phyloP scores from a whole-genome alignment of 148 eudicot genomes.

The Fagopyrum homotropicum region DNA sequence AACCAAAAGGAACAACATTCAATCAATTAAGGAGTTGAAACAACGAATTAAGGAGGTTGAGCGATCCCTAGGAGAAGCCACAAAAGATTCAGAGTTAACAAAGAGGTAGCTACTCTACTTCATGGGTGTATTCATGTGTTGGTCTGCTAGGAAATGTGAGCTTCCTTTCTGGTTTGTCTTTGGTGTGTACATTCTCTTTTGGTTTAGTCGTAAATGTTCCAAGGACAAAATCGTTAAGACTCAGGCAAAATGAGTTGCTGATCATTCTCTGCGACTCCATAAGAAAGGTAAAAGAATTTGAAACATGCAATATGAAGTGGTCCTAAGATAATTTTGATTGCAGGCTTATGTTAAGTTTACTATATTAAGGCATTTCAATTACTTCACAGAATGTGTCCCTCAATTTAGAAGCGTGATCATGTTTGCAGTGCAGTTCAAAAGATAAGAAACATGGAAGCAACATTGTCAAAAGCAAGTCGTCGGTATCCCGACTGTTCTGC shows the following conservation, averaged over 20 bases:
- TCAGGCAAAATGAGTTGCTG: background rate
- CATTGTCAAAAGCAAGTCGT: conserved; percentile 67
- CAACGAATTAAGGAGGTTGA: conserved; percentile 71
- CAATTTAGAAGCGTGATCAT: background rate
- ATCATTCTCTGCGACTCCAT: background rate
- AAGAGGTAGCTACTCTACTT: conserved; percentile 39
- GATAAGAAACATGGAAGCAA: conserved; percentile 58
- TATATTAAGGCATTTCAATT: background rate
- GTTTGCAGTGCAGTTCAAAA: conserved; percentile 58
- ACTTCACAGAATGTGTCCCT: background rate
- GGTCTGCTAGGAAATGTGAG: no score
- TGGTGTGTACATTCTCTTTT: no score
- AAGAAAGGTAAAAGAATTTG: background rate
- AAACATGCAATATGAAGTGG: background rate
- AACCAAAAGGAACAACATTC: conserved; percentile 44
- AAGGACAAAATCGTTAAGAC: background rate
- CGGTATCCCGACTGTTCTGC: conserved; percentile 67
- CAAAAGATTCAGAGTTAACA: conserved; percentile 55
- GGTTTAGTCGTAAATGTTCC: background rate
- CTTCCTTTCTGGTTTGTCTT: background rate
- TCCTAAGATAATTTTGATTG: background rate
- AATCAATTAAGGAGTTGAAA: conserved; percentile 75
- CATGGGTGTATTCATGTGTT: no score
- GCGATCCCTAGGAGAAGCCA: conserved; percentile 50
- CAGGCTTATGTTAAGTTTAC: background rate